phyloP scores from a whole-genome alignment of 805 yeast species.

The Tetrapisispora nanseiensis region DNA sequence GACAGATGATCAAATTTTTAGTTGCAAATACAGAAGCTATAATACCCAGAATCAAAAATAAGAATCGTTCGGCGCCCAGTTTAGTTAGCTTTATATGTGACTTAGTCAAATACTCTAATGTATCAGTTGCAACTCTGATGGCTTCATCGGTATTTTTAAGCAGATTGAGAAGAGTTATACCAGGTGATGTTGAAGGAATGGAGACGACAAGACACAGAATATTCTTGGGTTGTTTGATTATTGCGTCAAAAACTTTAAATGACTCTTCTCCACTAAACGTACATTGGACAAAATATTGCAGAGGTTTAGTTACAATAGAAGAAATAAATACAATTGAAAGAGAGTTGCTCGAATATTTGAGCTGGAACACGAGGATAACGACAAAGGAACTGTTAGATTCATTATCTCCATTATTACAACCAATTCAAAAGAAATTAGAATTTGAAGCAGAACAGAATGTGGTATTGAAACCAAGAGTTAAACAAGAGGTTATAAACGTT shows the following conservation, averaged over 20 bases:
- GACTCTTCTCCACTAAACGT: constrained; percentile 92
- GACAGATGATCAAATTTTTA: constrained; percentile 24
- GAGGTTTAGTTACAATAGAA: constrained; percentile 62
- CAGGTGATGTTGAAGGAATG: constrained; percentile 84
- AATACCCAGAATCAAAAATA: constrained; percentile 13
- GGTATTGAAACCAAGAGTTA: neutral
- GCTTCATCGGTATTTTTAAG: constrained; percentile 77
- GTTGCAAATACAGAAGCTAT: constrained; percentile 22
- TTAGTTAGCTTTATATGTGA: constrained; percentile 58
- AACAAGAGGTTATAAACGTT: neutral
- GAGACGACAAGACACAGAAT: constrained; percentile 89
- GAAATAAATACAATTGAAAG: constrained; percentile 90
- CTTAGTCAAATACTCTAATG: constrained; percentile 73
- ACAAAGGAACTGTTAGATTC: constrained; percentile 61
- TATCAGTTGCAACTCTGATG: constrained; percentile 92
- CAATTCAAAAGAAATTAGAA: constrained; percentile 43
- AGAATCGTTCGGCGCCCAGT: constrained; percentile 29
- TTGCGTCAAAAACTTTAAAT: constrained; percentile 87
- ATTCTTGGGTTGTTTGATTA: constrained; percentile 76
- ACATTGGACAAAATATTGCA: constrained; percentile 92
- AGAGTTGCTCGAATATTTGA: constrained; percentile 69
- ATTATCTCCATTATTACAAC: constrained; percentile 64
- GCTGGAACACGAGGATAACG: constrained; percentile 73
- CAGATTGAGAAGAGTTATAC: constrained; percentile 65
- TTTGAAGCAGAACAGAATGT: constrained; percentile 15